These are phyloP conservation scores for Vigna hirtella DNA, from an alignment of 306 rosid species.

Conservation along the genomic window DNA sequence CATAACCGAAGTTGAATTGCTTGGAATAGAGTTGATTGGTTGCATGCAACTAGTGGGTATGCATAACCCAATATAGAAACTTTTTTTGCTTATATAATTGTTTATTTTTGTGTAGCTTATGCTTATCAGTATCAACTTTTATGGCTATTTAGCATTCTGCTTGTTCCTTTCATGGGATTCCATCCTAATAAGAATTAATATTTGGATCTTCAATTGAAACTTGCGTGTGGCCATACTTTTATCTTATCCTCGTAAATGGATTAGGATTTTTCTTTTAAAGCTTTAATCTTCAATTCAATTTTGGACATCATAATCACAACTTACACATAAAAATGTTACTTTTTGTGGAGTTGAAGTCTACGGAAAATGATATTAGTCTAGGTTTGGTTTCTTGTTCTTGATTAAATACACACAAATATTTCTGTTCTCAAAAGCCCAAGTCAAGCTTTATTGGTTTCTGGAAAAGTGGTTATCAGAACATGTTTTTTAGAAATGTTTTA, in stretches of 20 bases:
- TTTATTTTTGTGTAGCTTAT: constrained; percentile 28
- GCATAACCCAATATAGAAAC: constrained; percentile 42
- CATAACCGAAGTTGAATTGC: constrained; percentile 1
- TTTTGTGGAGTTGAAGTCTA: neutral
- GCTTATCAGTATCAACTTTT: constrained; percentile 33
- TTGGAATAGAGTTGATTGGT: constrained; percentile 30
- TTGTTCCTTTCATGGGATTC: constrained; percentile 51
- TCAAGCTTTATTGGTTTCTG: neutral
- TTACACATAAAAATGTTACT: neutral
- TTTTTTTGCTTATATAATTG: neutral
- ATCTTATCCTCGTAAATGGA: constrained; percentile 46
- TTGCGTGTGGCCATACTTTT: constrained; percentile 45
- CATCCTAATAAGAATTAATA: constrained; percentile 45
- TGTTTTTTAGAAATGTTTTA: neutral
- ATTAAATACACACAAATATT: neutral
- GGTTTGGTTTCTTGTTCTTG: constrained; percentile 13
- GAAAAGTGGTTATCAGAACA: neutral
- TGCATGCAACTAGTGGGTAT: constrained; percentile 24
- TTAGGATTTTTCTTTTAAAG: constrained; percentile 43
- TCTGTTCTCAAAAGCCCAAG: neutral
- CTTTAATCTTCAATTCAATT: constrained; percentile 39
- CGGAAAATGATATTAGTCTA: neutral
- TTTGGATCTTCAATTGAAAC: constrained; percentile 49
- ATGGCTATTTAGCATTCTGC: constrained; percentile 40
- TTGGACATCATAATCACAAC: constrained; percentile 34